These are phyloP conservation scores for Meyerozyma sp. DNA, from an alignment of 1,139 yeast species.

Conservation along the genomic window DNA sequence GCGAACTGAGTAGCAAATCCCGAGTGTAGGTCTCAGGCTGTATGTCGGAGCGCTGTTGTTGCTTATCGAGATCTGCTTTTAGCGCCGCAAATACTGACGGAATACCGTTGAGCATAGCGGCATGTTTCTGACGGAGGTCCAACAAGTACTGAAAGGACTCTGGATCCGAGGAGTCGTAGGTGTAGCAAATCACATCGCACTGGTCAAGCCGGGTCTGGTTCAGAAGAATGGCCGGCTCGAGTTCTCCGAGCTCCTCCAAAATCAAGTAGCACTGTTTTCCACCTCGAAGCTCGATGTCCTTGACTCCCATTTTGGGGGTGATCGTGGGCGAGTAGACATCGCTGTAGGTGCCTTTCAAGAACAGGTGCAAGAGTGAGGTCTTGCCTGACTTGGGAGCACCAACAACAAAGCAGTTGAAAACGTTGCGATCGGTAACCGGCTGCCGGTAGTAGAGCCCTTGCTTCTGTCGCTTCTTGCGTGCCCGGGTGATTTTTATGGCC, in stretches of 20 bases:
- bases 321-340: constrained; percentile 79
- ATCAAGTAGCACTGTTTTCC: constrained; percentile 94
- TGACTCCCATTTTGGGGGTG: constrained; percentile 75
- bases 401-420: constrained; percentile 80
- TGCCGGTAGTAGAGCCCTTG: constrained; percentile 66
- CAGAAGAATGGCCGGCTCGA: constrained; percentile 76
- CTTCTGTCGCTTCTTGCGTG: constrained; percentile 61
- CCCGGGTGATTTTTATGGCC: constrained; percentile 79
- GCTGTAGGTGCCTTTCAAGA: constrained; percentile 68
- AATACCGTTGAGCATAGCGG: constrained; percentile 52
- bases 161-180: constrained; percentile 94
- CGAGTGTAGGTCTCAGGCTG: constrained; percentile 89
- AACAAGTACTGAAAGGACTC: constrained; percentile 84
- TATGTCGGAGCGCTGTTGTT: constrained; percentile 78
- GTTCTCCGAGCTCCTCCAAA: constrained; percentile 82
- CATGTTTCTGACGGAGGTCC: constrained; percentile 56
- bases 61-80: constrained; percentile 92
- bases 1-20: constrained; percentile 53
- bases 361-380: constrained; percentile 75
- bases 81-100: constrained; percentile 88
- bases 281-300: constrained; percentile 90
- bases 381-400: constrained; percentile 89
- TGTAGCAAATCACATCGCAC: constrained; percentile 86
- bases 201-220: constrained; percentile 68
- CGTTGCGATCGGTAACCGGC: constrained; percentile 75